Evolutionary conservation across 768 basidiomycete species (phyloP), one percentile per base, ranked within the genome.

Genomic region (Daedaleopsis sinensis): DNA sequence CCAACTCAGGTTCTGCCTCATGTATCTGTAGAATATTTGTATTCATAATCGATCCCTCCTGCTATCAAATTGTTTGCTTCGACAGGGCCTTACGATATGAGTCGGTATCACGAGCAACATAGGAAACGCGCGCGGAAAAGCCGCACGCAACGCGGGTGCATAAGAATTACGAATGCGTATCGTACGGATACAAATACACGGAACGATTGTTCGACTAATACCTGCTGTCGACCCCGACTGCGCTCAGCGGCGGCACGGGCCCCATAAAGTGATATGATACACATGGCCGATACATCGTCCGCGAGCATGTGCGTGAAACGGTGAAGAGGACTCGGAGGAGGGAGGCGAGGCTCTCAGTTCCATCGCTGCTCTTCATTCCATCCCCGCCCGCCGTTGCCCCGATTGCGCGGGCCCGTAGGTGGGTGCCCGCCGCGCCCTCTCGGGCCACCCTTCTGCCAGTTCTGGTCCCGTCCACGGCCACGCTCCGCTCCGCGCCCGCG

Each of bases 401-500:
- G 52, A 42, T 53, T 53, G 23, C 54, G 42, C 21, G 42, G 44
- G 11, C 54, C 54, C 8, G 21, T 36, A 19, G 42, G 42, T 6
- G 60, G 51, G 15, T 49, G 52, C 32, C 65, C 57, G 50, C 61
- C 63, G 6, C 65, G 44, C 16, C 68, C 65, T 42, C 72, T 67
- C 12, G 57, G 64, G n/a, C 75, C 72, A 58, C 74, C 74, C 47
- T 84, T 79, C 48, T 82, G 81, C 86, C 86, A 88, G 1, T 85
- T 84, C 36, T 83, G 79, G 66, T 89, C 88, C 18, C 81, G 74
- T 39, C 76, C 68, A 15, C 73, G 71, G 2, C 69, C 61, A 27
- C 73, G 62, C 15, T 74, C 72, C 38, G 73, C 65, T 1, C 73
- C 68, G 6, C 76, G 54, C 1, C 72, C 68, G 3, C 76, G 74